phyloP scores from a whole-genome alignment of 2,329 filamentous ascomycete species.

The Massarina eburnea region DNA sequence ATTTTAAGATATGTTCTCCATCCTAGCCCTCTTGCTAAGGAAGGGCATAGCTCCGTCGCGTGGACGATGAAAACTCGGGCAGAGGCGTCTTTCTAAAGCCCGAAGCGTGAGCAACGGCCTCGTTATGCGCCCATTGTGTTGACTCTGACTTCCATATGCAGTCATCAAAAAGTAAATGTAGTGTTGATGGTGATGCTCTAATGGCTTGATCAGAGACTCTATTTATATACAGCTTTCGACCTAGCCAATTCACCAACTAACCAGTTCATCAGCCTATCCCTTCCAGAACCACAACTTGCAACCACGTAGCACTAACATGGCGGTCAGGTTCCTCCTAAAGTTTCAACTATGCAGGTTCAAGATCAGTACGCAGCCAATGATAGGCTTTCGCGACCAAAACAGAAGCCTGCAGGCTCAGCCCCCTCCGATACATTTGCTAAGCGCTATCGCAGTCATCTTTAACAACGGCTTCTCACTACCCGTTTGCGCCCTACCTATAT shows the following conservation, averaged over 20 bases:
- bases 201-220: background rate
- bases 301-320: background rate
- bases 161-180: background rate
- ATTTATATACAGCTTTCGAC: background rate
- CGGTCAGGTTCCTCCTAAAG: background rate
- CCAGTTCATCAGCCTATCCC: background rate
- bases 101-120: background rate
- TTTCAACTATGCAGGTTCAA: background rate
- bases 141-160: background rate
- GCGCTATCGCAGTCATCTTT: conserved; percentile 11
- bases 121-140: background rate
- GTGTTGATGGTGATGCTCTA: background rate
- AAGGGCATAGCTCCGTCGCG: background rate
- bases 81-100: background rate
- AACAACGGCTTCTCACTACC: conserved; percentile 8
- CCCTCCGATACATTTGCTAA: no score
- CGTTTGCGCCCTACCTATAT: conserved; percentile 10
- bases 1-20: background rate
- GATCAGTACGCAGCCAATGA: conserved; percentile 2
- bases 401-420: conserved; percentile 6
- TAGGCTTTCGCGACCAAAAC: conserved; percentile 3
- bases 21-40: no score
- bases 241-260: background rate
- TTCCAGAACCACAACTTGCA: background rate
- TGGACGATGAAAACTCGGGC: background rate